Evolutionary conservation across 805 yeast genomes (phyloP).

Genomic region (Sugiyamaella mastotermitis): DNA sequence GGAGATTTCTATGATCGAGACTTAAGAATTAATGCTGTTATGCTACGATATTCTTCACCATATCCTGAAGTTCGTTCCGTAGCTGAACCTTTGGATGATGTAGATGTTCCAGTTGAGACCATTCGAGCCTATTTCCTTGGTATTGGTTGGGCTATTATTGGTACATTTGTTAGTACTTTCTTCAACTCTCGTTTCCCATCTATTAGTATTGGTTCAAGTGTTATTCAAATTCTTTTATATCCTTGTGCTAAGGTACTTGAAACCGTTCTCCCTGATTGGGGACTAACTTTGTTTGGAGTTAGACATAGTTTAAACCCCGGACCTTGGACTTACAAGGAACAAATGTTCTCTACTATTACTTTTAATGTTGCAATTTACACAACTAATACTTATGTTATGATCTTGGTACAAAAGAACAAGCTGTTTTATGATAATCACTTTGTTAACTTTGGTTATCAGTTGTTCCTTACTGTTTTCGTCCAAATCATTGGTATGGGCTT

Average conservation of each 20-base stretch:
- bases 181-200: conserved; percentile 51
- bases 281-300: conserved; percentile 35
- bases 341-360: conserved; percentile 50
- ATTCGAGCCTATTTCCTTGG: conserved; percentile 48
- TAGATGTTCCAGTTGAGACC: conserved; percentile 41
- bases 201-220: conserved; percentile 37
- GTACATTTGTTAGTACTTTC: conserved; percentile 50
- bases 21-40: conserved; percentile 36
- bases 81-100: conserved; percentile 40
- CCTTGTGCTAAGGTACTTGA: conserved; percentile 44
- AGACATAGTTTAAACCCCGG: conserved; percentile 51
- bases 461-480: conserved; percentile 40
- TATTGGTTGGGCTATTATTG: conserved; percentile 46
- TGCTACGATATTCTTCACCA: conserved; percentile 40
- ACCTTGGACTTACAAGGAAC: conserved; percentile 61
- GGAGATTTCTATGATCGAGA: conserved; percentile 14
- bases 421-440: conserved; percentile 19
- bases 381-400: conserved; percentile 23
- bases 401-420: conserved; percentile 23
- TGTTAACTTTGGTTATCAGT: conserved; percentile 40
- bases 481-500: conserved; percentile 49
- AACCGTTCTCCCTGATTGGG: conserved; percentile 35
- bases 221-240: conserved; percentile 43
- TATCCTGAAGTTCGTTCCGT: conserved; percentile 55
- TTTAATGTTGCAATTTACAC: conserved; percentile 22